A percentile compares a stretch with the other conserved stretches of the same genome.
phyloP scores from a whole-genome alignment of 1,284 basidiomycete species.

The Tilletiopsis washingtonensis region DNA sequence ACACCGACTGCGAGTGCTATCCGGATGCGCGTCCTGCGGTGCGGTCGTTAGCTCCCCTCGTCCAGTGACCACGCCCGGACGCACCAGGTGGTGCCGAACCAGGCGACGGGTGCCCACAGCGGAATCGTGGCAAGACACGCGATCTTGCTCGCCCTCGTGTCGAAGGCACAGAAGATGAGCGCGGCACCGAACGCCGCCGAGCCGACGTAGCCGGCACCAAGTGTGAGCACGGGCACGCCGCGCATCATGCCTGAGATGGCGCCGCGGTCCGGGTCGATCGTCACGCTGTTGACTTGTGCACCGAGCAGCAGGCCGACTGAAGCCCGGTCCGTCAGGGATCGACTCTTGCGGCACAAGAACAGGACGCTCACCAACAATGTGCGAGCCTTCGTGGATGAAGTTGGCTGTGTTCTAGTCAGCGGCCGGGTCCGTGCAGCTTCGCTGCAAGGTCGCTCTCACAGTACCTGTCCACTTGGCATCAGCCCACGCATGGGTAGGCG shows the following conservation, averaged over 20 bases:
- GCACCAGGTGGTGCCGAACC: slow-evolving; percentile 5
- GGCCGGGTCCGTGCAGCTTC: not conserved
- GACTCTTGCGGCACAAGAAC: not conserved
- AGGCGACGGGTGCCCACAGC: not conserved
- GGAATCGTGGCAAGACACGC: not conserved
- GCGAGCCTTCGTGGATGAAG: slow-evolving; percentile 1
- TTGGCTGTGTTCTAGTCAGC: not conserved
- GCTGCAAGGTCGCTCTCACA: not conserved
- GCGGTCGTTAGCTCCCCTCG: no score
- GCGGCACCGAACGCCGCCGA: not conserved
- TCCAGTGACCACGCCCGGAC: no score
- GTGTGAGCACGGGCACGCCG: not conserved
- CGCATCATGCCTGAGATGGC: slow-evolving; percentile 5
- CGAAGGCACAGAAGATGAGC: slow-evolving; percentile 3
- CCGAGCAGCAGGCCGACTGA: slow-evolving; percentile 2
- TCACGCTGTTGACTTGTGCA: not conserved
- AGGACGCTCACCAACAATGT: not conserved
- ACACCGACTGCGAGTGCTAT: not conserved
- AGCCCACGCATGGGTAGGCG: no score
- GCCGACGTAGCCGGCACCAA: slow-evolving; percentile 1
- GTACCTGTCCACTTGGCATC: not conserved
- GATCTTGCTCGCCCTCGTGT: slow-evolving; percentile 4
- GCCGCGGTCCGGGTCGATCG: slow-evolving; percentile 5
- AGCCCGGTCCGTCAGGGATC: not conserved
- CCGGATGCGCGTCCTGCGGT: not conserved